A percentile compares a stretch with the other conserved stretches of the same genome.
Evolutionary conservation across 805 yeast genomes (phyloP).

Genomic region (Scheffersomyces coipomensis): DNA sequence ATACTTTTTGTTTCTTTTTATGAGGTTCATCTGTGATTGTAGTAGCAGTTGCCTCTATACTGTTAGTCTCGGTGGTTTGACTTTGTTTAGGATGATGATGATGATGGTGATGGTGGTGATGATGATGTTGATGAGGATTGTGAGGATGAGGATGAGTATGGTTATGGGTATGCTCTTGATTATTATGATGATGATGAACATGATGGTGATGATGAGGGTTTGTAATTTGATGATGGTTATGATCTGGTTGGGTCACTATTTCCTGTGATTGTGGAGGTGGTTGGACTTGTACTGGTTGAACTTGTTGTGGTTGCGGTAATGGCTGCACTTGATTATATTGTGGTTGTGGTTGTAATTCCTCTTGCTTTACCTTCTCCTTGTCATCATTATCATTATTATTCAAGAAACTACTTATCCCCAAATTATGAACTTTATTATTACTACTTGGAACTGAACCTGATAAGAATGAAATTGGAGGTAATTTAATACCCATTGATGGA

Average conservation of each 20-base stretch:
- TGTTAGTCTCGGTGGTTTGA: too few species aligned
- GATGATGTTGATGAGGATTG: slow-evolving; percentile 4
- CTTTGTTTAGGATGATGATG: slow-evolving; percentile 18
- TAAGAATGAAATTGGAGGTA: slow-evolving; percentile 25
- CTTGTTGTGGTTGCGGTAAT: neutral
- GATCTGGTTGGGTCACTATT: slow-evolving; percentile 1
- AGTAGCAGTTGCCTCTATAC: too few species aligned
- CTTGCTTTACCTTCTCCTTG: slow-evolving; percentile 1
- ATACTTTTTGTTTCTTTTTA: neutral
- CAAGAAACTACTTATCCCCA: slow-evolving; percentile 21
- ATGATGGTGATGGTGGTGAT: slow-evolving; percentile 15
- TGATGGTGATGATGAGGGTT: slow-evolving; percentile 3
- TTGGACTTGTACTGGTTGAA: neutral
- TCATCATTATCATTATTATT: slow-evolving; percentile 4
- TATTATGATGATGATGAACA: slow-evolving; percentile 9
- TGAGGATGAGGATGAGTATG: slow-evolving; percentile 11
- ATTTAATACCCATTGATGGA: slow-evolving; percentile 8
- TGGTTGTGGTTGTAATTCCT: slow-evolving; percentile 1
- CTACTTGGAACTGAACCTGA: slow-evolving; percentile 10
- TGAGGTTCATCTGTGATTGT: too few species aligned
- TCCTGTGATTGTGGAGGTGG: slow-evolving; percentile 1
- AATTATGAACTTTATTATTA: slow-evolving; percentile 15
- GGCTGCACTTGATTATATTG: neutral
- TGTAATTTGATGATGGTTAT: slow-evolving; percentile 7
- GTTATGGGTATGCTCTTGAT: slow-evolving; percentile 11